Evolutionary conservation across 148 eudicot species (phyloP), one percentile per base, ranked within the genome.

Genomic region (Cornus suecica): DNA sequence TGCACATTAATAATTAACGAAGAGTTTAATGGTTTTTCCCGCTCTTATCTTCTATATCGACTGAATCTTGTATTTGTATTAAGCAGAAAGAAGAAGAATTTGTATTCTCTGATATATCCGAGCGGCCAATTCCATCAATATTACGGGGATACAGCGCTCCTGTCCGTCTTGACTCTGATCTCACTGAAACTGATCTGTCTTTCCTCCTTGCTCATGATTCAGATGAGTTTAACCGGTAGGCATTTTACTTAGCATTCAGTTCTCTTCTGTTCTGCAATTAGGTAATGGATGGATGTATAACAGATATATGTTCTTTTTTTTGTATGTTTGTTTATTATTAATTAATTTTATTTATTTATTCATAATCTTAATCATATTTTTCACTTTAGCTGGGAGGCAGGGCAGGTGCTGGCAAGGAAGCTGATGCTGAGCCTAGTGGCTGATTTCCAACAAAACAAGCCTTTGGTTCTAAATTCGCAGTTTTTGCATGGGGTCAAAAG

Each of bases 171-270:
- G 88, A 88, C 73, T 87, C 98, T 76, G 99, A 95, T 87, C 88
- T 91, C 22, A 79, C 91, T 69, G 98, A 96, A 32, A 81, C 73
- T 76, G 97, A 93, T 85, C 83, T 96, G 69, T 87, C 77, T 83
- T 93, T 96, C 89, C 99, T 96, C 65, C 94, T 96, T 54, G 99
- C 99, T 74, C 84, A 96, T 83, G 99, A 96, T 80, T 93, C 98
- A 4, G 98, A 96, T 82, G 98, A 88, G 83, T 96, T 93, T 79
- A 96, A 93, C 86, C 93, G 98, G 99, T 93, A 90, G 66, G 73
- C 74, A 37, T 42, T 65, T 23, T 14, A 51, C 23, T 27, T 30
- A 54, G 52, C 14, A 20, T 23, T 37, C 42, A 10, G 29, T 22
- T 61, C 9, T 31, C 20, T 63, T 41, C 22, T 27, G 10, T 29